Base-by-base conservation (phyloP, 345 rosid genomes). In the Hirschfeldia incana region DNA sequence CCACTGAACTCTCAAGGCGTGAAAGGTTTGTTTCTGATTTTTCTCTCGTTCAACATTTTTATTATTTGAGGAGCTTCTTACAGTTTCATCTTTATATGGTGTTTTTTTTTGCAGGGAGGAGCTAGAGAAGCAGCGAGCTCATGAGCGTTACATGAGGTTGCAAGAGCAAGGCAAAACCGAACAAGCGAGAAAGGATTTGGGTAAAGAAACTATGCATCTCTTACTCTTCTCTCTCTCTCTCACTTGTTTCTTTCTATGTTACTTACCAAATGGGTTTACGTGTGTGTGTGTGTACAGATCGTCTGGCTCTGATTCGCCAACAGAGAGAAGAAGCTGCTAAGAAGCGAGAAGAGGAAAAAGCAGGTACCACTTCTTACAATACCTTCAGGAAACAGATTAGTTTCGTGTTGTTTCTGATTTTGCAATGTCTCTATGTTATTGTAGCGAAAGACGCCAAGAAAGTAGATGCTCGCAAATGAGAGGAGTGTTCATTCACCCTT, bases 111-210 rank as follows among this genome's bases (percentile, higher is more conserved):
- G 69, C 85, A 95, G 99, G 79, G 97, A 95, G 85, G 99, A 93
- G 85, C 75, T 95, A 49, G 98, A 95, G 85, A 95, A 95, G 83
- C 97, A 93, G 82, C 88, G 84, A 83, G 96, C 99, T 80, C 99
- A 91, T 57, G 98, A 94, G 86, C 91, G 97, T 46, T 93, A 90
- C 84, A 94, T 94, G 98, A 92, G 85, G 92, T 87, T 95, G 83
- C 99, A 93, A 74, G 99, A 95, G 80, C 99, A 95, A 77, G 99
- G 99, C 60, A 95, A 95, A 87, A 93, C 97, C 4, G 98, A 95
- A 28, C 98, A 91, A 87, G 94, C 98, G 33, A 88, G 83, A 84
- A 95, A 95, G 80, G 98, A 95, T 80, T 85, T 95, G 75, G 99
- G 99, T 89, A 78, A 72, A 53, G 39, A 53, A 36, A 21, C 34